phyloP scores from a whole-genome alignment of 495 filamentous ascomycete species.

The Mytilinidion resinicola region DNA sequence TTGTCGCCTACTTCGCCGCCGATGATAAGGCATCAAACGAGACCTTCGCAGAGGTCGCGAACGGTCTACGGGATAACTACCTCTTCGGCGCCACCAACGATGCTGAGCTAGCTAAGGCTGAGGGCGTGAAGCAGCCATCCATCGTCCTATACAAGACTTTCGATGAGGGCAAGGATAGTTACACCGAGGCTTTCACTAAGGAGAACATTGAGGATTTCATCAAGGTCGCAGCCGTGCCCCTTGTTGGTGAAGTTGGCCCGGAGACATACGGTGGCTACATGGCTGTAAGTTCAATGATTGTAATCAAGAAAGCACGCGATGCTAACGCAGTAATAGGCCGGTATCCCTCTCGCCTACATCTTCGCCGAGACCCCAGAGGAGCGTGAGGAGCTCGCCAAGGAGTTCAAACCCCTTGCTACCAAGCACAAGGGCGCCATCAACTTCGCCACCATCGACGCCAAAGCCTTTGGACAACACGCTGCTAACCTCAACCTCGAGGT shows the following conservation, averaged over 20 bases:
- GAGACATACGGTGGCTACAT: constrained; percentile 98
- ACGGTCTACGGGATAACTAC: constrained; percentile 80
- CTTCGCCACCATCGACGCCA: constrained; percentile 97
- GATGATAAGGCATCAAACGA: constrained; percentile 81
- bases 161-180: constrained; percentile 89
- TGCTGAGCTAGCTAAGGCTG: constrained; percentile 74
- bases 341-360: constrained; percentile 92
- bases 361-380: constrained; percentile 92
- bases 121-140: constrained; percentile 78
- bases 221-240: constrained; percentile 76
- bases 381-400: constrained; percentile 66
- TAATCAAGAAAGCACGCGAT: not conserved
- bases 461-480: constrained; percentile 89
- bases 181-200: constrained; percentile 68
- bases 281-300: constrained; percentile 50
- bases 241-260: constrained; percentile 94
- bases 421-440: constrained; percentile 80
- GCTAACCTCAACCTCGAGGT: constrained; percentile 95
- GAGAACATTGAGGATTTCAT: constrained; percentile 75
- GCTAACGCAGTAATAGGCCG: constrained; percentile 48
- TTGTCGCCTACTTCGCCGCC: constrained; percentile 79
- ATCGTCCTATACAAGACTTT: constrained; percentile 97
- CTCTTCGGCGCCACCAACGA: constrained; percentile 86
- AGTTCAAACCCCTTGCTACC: constrained; percentile 57
- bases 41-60: constrained; percentile 72